A percentile compares a stretch with the other conserved stretches of the same genome.
Conservation (phyloP, 2,329 filamentous ascomycete species). For the Ascosphaera pollenicola region DNA sequence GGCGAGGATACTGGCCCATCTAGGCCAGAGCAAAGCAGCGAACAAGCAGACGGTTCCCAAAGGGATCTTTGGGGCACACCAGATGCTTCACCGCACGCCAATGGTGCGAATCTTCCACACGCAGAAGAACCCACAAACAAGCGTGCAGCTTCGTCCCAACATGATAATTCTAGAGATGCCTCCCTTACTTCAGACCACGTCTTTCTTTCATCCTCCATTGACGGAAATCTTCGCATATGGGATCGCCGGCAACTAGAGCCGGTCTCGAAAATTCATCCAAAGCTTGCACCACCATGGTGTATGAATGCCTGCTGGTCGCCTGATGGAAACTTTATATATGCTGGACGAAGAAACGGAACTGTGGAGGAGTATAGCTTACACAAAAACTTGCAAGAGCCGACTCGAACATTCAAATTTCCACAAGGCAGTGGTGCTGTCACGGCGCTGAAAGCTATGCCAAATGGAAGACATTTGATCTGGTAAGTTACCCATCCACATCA, state of each 20-base stretch:
- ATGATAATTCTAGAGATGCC: conserved; percentile 14
- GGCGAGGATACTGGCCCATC: not conserved
- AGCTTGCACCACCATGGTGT: conserved; percentile 78
- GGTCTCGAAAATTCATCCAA: conserved; percentile 55
- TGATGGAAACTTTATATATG: conserved; percentile 88
- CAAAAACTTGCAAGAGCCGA: conserved; percentile 51
- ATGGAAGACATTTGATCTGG: conserved; percentile 80
- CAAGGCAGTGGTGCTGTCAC: conserved; percentile 76
- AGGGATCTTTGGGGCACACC: not conserved
- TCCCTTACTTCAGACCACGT: conserved; percentile 42
- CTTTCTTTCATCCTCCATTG: conserved; percentile 54
- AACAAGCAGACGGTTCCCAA: not conserved
- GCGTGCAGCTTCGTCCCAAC: conserved; percentile 9
- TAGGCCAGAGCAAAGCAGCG: not conserved
- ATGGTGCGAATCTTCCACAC: not conserved
- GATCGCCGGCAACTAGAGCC: conserved; percentile 45
- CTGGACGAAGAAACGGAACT: conserved; percentile 69
- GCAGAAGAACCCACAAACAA: conserved; percentile 8
- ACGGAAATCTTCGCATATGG: conserved; percentile 27
- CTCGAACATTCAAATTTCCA: conserved; percentile 69
- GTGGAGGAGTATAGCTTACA: conserved; percentile 89
- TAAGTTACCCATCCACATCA: conserved; percentile 16
- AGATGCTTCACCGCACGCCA: too few relatives aligned
- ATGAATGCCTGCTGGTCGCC: conserved; percentile 95
- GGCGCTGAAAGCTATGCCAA: conserved; percentile 73